Evolutionary conservation across 306 rosid species (phyloP).

Genomic region (Castanea crenata): DNA sequence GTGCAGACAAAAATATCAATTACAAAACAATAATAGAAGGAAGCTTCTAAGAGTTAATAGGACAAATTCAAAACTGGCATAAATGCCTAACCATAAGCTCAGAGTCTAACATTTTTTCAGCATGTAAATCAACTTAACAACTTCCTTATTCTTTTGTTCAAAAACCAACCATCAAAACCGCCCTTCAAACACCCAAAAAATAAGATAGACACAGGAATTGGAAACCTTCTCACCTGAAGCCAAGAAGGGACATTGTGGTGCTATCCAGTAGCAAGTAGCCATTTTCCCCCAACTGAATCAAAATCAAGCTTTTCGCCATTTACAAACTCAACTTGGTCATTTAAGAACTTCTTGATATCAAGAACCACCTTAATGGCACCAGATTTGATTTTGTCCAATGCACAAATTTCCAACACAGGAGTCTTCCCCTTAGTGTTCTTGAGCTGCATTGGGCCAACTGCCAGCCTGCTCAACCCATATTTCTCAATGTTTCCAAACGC

Average conservation of each 20-base stretch:
- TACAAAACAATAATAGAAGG: neutral
- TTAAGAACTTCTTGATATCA: constrained; percentile 55
- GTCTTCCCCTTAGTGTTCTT: constrained; percentile 81
- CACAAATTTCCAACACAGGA: constrained; percentile 88
- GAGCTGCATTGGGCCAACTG: constrained; percentile 63
- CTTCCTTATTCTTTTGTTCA: neutral
- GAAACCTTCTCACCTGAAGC: constrained; percentile 73
- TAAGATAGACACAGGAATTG: neutral
- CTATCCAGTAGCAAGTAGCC: constrained; percentile 78
- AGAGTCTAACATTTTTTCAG: neutral
- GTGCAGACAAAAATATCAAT: neutral
- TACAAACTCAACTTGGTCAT: constrained; percentile 47
- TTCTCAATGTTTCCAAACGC: constrained; percentile 59
- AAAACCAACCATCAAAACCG: neutral
- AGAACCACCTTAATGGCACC: constrained; percentile 72
- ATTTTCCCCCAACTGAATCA: constrained; percentile 42
- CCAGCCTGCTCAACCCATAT: constrained; percentile 71
- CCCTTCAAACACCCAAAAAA: no score
- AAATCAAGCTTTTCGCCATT: constrained; percentile 49
- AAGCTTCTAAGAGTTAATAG: constrained; percentile 4
- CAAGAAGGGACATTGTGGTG: constrained; percentile 93
- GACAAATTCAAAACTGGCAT: constrained; percentile 8
- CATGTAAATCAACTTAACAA: no score
- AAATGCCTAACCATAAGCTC: neutral
- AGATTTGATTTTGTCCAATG: constrained; percentile 72